Evolutionary conservation across 352 stramenopile genomes (phyloP).

Genomic region (Phytophthora ramorum): DNA sequence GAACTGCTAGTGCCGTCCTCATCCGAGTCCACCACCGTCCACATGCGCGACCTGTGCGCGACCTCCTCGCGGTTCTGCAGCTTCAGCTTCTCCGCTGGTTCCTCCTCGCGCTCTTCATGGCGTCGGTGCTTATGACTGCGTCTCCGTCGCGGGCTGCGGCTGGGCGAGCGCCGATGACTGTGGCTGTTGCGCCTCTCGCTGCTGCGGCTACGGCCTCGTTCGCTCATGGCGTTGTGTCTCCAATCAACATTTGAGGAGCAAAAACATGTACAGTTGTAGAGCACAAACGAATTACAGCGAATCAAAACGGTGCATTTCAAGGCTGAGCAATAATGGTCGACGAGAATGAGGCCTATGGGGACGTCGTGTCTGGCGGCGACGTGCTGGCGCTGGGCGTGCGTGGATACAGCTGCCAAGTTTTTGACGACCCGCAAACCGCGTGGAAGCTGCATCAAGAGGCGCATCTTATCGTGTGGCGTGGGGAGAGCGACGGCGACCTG

Average conservation of each 20-base stretch:
- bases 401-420: conserved; percentile 59
- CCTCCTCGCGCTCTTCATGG: not conserved
- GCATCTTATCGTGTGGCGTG: conserved; percentile 65
- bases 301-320: conserved; percentile 9
- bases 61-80: conserved; percentile 47
- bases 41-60: conserved; percentile 50
- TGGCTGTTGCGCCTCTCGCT: not conserved
- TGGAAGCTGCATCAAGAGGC: conserved; percentile 62
- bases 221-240: conserved; percentile 20
- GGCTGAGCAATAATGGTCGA: conserved; percentile 17
- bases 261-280: conserved; percentile 6
- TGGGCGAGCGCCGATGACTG: conserved; percentile 36
- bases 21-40: conserved; percentile 54
- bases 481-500: conserved; percentile 36
- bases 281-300: conserved; percentile 11
- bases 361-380: conserved; percentile 1
- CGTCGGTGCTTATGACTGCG: conserved; percentile 17
- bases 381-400: conserved; percentile 50
- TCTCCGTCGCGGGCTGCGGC: conserved; percentile 26
- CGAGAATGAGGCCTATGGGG: not conserved
- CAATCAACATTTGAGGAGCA: not conserved
- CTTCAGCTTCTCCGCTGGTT: conserved; percentile 28
- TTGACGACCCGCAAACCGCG: conserved; percentile 51
- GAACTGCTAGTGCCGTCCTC: conserved; percentile 4
- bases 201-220: conserved; percentile 12